Conservation (phyloP, 768 basidiomycete genomes). For the Vararia minispora region DNA sequence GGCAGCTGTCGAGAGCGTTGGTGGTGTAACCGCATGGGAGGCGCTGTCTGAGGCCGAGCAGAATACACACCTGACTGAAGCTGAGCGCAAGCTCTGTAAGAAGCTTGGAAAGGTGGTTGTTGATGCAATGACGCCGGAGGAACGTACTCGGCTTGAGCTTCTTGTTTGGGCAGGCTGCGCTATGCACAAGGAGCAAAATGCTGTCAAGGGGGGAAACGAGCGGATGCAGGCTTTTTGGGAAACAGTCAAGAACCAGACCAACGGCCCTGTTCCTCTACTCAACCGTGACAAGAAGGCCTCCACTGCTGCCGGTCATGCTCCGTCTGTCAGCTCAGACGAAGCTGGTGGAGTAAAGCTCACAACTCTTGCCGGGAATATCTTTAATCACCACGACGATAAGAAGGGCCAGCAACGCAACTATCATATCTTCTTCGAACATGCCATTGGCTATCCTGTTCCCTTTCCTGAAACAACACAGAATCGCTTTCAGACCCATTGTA, state of each 20-base stretch:
- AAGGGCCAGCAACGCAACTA: slow-evolving; percentile 1
- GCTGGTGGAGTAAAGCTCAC: neutral
- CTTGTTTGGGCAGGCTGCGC: slow-evolving; percentile 7
- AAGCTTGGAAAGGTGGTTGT: neutral
- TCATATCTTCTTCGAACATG: neutral
- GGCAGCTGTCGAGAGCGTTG: neutral
- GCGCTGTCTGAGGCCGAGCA: slow-evolving; percentile 1
- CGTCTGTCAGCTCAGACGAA: neutral
- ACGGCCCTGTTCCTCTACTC: slow-evolving; percentile 2
- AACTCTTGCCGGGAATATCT: neutral
- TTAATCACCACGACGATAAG: slow-evolving; percentile 1
- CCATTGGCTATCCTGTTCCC: neutral
- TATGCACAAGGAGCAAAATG: slow-evolving; percentile 13
- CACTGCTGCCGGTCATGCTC: neutral
- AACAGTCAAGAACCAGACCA: too few species aligned
- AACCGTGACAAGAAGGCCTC: slow-evolving; percentile 11
- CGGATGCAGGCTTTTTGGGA: slow-evolving; percentile 6
- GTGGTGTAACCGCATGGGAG: neutral
- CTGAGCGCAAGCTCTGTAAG: too few species aligned
- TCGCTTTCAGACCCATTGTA: slow-evolving; percentile 13
- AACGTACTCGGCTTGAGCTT: neutral
- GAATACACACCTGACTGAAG: neutral
- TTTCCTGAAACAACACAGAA: slow-evolving; percentile 19
- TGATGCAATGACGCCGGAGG: neutral
- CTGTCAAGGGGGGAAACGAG: slow-evolving; percentile 8